These are phyloP conservation scores for Vachellia collinsii DNA, from an alignment of 306 rosid species.

Conservation along the genomic window DNA sequence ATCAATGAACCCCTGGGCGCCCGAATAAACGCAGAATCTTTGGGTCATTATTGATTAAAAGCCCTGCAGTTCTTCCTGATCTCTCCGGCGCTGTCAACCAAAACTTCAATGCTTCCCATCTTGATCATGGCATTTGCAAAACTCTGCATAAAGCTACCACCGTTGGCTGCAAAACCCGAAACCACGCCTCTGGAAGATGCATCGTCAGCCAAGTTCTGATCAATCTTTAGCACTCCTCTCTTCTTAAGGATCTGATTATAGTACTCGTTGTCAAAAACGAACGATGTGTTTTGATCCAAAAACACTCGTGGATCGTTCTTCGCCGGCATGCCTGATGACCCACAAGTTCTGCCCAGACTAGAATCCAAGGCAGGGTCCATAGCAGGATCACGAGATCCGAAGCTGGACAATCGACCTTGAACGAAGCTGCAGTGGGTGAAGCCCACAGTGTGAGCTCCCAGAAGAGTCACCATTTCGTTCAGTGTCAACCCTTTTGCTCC, in stretches of 20 bases:
- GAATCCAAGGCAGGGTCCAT: slow-evolving; percentile 39
- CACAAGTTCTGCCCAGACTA: slow-evolving; percentile 4
- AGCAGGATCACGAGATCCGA: slow-evolving; percentile 23
- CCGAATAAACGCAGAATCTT: too few species aligned
- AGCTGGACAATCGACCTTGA: too few species aligned
- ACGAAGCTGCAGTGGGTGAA: too few species aligned
- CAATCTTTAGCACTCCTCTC: slow-evolving; percentile 41
- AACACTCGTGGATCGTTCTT: slow-evolving; percentile 17
- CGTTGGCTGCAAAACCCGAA: slow-evolving; percentile 27
- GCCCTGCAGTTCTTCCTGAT: slow-evolving; percentile 42
- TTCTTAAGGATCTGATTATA: slow-evolving; percentile 29
- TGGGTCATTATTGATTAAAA: slow-evolving; percentile 23
- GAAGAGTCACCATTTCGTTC: too few species aligned
- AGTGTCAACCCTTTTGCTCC: too few species aligned
- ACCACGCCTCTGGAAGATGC: slow-evolving; percentile 25
- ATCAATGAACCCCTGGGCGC: too few species aligned
- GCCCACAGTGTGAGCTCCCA: too few species aligned
- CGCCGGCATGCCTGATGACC: too few species aligned
- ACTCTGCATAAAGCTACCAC: slow-evolving; percentile 21
- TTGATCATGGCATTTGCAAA: slow-evolving; percentile 44
- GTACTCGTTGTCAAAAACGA: slow-evolving; percentile 36
- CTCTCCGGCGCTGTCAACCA: slow-evolving; percentile 35
- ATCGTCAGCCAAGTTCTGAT: slow-evolving; percentile 42
- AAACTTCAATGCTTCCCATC: slow-evolving; percentile 37
- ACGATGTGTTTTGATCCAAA: slow-evolving; percentile 48